Base-by-base conservation (phyloP, 768 basidiomycete genomes). In the Xanthoconium purpureum region DNA sequence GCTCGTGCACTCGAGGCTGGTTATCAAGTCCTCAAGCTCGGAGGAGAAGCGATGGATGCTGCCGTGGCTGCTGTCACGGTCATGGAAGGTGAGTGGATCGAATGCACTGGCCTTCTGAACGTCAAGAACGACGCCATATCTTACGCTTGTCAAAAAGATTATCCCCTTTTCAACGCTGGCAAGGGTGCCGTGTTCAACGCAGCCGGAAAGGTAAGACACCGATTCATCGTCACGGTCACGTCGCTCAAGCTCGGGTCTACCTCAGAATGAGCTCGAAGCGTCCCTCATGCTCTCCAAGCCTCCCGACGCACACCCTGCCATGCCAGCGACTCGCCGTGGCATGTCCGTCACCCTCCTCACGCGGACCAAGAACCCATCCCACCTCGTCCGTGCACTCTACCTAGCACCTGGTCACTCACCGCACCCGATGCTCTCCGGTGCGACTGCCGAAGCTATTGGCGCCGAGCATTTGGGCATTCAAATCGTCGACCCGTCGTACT, bases 11-110 rank as follows among this genome's bases (percentile, higher is more conserved):
- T 94, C 40, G 59, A 71, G 48, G 83, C 82, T 5, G 91, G 91
- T 1, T 75, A 91, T 60, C 65, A 79, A 18, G 75, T 91, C 18
- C 80, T 94, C 42, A 73, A 69, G 38, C 70, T 77, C 4, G 88
- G 87, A 15, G 91, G 90, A 0, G 88, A 90, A 66, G 90, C 91
- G 6, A 84, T 94, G 79, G 89, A 93, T 66, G 90, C 91, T 17
- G 83, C 79, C 6, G 84, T 88, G 4, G 85, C 88, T 11, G 89
- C 91, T 0, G 91, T 91, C 9, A 74, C 81, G 0, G 69, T 76
- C 15, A 74, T 94, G 80, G 91, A 93, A 80, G 86, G 89, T 85
- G 40, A 32, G 72, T 59, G 37, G n/a, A 1, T n/a, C 2, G 33
- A 6, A 9, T 12, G 33, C 6, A 6, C 38, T 39, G 38, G 38